Base-by-base conservation (phyloP, 139 green algal genomes). In the Picochlorum sp. region DNA sequence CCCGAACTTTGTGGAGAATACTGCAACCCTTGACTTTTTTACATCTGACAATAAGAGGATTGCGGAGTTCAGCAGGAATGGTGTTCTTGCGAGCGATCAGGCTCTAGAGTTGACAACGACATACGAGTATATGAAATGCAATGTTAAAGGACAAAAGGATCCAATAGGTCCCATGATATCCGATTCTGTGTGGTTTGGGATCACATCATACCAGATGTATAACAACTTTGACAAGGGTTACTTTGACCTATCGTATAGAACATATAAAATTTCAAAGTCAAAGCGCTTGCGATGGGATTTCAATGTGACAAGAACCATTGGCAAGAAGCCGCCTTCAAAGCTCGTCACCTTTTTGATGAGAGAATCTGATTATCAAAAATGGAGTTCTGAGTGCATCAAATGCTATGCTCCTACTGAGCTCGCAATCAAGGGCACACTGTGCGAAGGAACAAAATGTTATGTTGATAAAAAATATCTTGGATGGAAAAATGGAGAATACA, bases 281-380 rank as follows among this genome's bases (percentile, higher is more conserved):
- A 43, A 26, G n/a, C 16, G 52, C 24, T 14, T 45, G 7, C 24
- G 9, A 28, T 59, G 52, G 52, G 0, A 28, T 26, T 28, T 59
- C 12, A 22, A 44, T 44, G 52, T 59, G 7, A n/a, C 52, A 10
- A 59, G 10, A 44, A 43, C 33, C 12, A 28, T 59, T 44, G 20
- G 35, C 0, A 45, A 44, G 0, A 28, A 50, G 5, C 20, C 22
- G 20, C 33, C n/a, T 20, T 30, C 24, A 20, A 59, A 28, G 39
- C 39, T 47, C 22, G 39, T 47, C 39, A 36, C 52, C 20, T 43
- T 59, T 26, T 45, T 59, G 52, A 59, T 59, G 52, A 28, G 8
- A 12, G 52, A 59, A 29, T 14, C 16, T 45, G 52, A 3, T 31
- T 59, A 59, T 45, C 20, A 36, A 26, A 28, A 28, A 14, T 59